Conservation (phyloP, 2,329 filamentous ascomycete genomes). For the Cytospora schulzeri region DNA sequence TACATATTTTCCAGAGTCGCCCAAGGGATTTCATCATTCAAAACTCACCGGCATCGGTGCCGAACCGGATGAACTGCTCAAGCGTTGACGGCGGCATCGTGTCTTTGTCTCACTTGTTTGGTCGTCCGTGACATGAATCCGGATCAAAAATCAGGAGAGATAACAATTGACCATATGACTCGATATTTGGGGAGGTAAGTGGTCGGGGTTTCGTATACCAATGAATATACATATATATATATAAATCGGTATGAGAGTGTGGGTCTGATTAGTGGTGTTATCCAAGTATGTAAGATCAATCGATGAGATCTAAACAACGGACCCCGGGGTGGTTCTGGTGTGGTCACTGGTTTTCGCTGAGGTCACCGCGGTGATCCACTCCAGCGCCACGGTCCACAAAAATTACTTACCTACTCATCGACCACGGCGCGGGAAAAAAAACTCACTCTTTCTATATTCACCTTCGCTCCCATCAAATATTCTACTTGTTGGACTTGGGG, state of each 20-base stretch:
- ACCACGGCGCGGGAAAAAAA: background rate
- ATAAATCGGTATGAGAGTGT: no score
- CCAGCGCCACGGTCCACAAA: background rate
- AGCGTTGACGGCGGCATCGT: conserved; percentile 30
- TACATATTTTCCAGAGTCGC: no score
- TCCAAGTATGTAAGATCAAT: no score
- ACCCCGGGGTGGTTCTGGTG: no score
- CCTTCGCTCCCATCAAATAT: background rate
- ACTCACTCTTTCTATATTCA: background rate
- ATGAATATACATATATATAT: no score
- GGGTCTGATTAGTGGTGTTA: no score
- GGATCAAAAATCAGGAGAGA: background rate
- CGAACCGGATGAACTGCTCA: conserved; percentile 43
- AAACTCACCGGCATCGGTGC: conserved; percentile 35
- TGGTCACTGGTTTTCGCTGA: background rate
- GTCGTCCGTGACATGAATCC: background rate
- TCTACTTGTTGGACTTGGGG: background rate
- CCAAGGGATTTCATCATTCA: background rate
- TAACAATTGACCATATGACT: background rate
- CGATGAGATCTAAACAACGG: no score
- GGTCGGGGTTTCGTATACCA: background rate
- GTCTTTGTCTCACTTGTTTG: background rate
- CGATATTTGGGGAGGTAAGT: background rate
- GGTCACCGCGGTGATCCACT: background rate
- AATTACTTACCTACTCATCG: background rate